A percentile compares a stretch with the other conserved stretches of the same genome.
Evolutionary conservation across 202 grass and related monocot species (phyloP).

Genomic region (Schoenoplectus triqueter): DNA sequence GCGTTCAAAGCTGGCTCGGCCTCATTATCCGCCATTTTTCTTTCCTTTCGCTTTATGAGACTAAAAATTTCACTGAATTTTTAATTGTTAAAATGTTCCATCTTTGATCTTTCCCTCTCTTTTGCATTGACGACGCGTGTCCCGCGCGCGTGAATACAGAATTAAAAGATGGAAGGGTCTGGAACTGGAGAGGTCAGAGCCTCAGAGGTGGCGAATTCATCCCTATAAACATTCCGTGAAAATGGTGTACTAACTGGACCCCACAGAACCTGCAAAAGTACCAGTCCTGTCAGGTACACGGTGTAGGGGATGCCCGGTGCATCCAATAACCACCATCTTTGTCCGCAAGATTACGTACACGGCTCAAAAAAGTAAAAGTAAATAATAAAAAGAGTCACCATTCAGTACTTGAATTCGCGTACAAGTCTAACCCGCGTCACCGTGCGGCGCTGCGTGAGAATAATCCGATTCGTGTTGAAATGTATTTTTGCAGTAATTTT

Average conservation of each 20-base stretch:
- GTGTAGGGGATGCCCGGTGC: not conserved
- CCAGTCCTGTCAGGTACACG: not conserved
- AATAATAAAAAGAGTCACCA: not conserved
- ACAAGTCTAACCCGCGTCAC: too few species aligned
- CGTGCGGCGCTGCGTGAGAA: too few species aligned
- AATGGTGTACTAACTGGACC: not conserved
- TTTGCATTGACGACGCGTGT: conserved; percentile 4
- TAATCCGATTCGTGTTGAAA: too few species aligned
- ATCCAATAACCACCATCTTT: not conserved
- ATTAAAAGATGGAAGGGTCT: conserved; percentile 5
- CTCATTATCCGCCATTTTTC: conserved; percentile 42
- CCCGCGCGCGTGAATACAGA: not conserved
- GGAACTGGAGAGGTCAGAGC: not conserved
- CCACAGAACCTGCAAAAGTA: not conserved
- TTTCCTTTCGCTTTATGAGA: not conserved
- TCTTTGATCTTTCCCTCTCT: not conserved
- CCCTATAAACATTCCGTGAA: too few species aligned
- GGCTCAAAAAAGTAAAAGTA: not conserved
- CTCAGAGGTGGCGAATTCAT: too few species aligned
- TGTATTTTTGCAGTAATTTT: too few species aligned
- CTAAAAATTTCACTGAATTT: not conserved
- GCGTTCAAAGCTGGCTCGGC: not conserved
- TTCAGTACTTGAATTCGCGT: not conserved
- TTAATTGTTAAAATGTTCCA: not conserved
- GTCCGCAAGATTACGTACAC: not conserved